Conservation (phyloP, 2,329 filamentous ascomycete genomes). For the Pyrenochaeta sp. region DNA sequence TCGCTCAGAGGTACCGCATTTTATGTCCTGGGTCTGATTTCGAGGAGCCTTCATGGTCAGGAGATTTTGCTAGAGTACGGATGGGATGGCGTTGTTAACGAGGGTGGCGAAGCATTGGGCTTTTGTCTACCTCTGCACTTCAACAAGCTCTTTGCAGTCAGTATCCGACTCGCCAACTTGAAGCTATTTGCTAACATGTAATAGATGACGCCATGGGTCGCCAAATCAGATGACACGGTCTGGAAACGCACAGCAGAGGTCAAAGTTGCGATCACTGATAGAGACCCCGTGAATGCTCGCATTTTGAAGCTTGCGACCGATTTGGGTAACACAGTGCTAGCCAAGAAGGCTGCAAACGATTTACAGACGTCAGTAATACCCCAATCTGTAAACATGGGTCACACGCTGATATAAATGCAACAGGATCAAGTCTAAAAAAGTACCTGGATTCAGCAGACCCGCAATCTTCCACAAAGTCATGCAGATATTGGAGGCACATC, state of each 20-base stretch:
- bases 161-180: slow-evolving; percentile 3
- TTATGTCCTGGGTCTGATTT: slow-evolving; percentile 93
- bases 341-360: slow-evolving; percentile 85
- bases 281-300: slow-evolving; percentile 71
- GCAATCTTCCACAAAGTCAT: slow-evolving; percentile 86
- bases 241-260: slow-evolving; percentile 49
- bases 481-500: slow-evolving; percentile 84
- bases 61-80: slow-evolving; percentile 89
- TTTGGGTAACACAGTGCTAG: slow-evolving; percentile 90
- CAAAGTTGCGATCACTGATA: slow-evolving; percentile 67
- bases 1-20: slow-evolving; percentile 95
- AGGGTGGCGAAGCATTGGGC: slow-evolving; percentile 82
- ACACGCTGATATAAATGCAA: slow-evolving; percentile 24
- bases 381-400: background rate
- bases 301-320: slow-evolving; percentile 88
- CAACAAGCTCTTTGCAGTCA: slow-evolving; percentile 77
- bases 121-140: slow-evolving; percentile 86
- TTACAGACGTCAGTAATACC: slow-evolving; percentile 64
- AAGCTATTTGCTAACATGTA: slow-evolving; percentile 21
- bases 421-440: slow-evolving; percentile 79
- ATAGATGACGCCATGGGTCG: slow-evolving; percentile 51
- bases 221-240: slow-evolving; percentile 38
- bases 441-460: slow-evolving; percentile 76
- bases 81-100: slow-evolving; percentile 91
- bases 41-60: slow-evolving; percentile 87